Evolutionary conservation across 2,329 filamentous ascomycete species (phyloP).

Genomic region (Fusarium longipes): DNA sequence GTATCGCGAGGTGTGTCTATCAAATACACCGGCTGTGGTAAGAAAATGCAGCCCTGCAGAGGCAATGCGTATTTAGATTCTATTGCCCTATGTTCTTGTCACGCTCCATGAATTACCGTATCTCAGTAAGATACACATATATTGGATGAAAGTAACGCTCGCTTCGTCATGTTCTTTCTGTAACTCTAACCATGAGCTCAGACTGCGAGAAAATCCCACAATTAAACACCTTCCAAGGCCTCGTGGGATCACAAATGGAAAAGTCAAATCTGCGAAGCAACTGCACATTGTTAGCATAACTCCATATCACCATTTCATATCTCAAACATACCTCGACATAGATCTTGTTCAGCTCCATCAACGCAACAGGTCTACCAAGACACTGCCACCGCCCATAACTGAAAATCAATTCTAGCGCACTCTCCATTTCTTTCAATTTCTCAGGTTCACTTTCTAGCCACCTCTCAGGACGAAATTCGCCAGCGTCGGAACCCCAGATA

Average conservation of each 20-base stretch:
- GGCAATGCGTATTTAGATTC: too few species aligned
- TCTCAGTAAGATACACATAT: too few species aligned
- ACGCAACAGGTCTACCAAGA: slow-evolving; percentile 53
- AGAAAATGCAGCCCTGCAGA: too few species aligned
- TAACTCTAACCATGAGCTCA: slow-evolving; percentile 44
- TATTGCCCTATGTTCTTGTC: too few species aligned
- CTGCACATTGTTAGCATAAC: slow-evolving; percentile 26
- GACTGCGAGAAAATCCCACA: slow-evolving; percentile 49
- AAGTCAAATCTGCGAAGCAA: slow-evolving; percentile 50
- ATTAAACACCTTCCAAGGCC: slow-evolving; percentile 49
- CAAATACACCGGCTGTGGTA: too few species aligned
- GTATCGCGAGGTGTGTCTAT: too few species aligned
- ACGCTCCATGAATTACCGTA: too few species aligned
- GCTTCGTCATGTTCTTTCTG: not conserved
- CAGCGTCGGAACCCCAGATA: slow-evolving; percentile 52
- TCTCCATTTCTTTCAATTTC: slow-evolving; percentile 50
- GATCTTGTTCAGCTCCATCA: slow-evolving; percentile 55
- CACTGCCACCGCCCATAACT: slow-evolving; percentile 55
- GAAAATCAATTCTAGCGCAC: slow-evolving; percentile 54
- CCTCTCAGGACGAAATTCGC: slow-evolving; percentile 51
- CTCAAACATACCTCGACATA: slow-evolving; percentile 53
- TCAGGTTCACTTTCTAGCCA: slow-evolving; percentile 53
- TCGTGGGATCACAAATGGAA: slow-evolving; percentile 47
- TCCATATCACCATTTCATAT: rapidly evolving
- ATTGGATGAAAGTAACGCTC: too few species aligned